Evolutionary conservation across 208 protist species (phyloP), one percentile per base, ranked within the genome.

Genomic region (Trypanosoma cruzi): DNA sequence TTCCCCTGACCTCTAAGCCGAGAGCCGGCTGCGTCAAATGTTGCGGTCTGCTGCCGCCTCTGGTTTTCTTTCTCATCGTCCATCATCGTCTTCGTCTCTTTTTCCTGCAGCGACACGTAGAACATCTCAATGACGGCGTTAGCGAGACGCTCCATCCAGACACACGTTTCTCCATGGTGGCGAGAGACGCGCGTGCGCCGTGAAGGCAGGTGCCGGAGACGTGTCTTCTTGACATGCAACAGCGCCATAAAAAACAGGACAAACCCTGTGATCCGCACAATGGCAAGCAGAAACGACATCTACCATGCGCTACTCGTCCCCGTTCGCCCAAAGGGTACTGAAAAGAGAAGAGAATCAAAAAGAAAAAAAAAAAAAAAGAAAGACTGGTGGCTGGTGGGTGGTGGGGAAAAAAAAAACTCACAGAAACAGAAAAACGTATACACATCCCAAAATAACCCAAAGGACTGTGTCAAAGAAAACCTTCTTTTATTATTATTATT

Each of bases 171-270:
- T 7, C 85, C 84, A 59, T 92, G 66, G 56, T 88, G 85, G 7
- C 90, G 83, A 0, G 90, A 80, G 32, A 96, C 88, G 67, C 87
- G 82, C 20, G 90, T 96, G 49, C 85, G 79, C 13, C 87, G 80
- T 26, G 80, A 83, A 0, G 90, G 90, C 24, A 87, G 68, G 68
- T 96, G 85, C 0, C 90, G 87, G 24, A 96, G 50, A 6, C 85
- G 81, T 16, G 74, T 81, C 58, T 90, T 86, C 44, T 85, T 87
- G 28, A 96, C 77, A 20, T 65, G 73, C 26, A 96, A 58, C 3
- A 93, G 74, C 10, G 64, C 74, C 5, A 67, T 18, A 28, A 84
- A 71, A 22, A 77, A 58, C 2, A 78, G 5, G 16, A 84, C 46
- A 64, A 84, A 84, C 5, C 73, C 34, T 1, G 68, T 42, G 24